Base-by-base conservation (phyloP, 164 flowering plant genomes). In the Berberis vulgaris region DNA sequence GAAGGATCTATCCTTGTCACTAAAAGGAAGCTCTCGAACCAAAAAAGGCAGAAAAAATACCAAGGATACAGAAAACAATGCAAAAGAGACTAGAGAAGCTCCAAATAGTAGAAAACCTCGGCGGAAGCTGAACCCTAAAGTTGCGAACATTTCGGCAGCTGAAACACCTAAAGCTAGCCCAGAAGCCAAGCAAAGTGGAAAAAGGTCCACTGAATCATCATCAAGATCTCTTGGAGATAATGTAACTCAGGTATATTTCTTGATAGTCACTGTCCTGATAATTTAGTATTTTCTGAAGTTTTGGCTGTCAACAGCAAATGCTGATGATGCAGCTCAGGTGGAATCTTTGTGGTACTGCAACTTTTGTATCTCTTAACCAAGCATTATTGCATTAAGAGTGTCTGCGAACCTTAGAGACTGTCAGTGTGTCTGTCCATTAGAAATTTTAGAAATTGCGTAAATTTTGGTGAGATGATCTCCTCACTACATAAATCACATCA, bases 211-310 rank as follows among this genome's bases (percentile, higher is more conserved):
- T 56, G 67, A 74, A 54, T 54, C 83, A 45, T 5, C 78, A 46
- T 26, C 26, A 26, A 82, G 66, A 68, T 72, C 70, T 62, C 84
- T 79, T 70, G 85, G 87, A 63, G 79, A 79, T 67, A 74, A 69
- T 69, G 83, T 68, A 60, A 79, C 72, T 53, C 75, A 84, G 98
- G 98, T 92, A 87, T 58, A 11, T 52, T 10, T 26, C 26, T 26
- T 26, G 26, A 26, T 26, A 26, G 26, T 26, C 26, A 0, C 0
- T 26, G 26, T 26, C 26, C 42, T 3, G 12, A 60, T 57, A 3
- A 1, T 50, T 38, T 9, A 7, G 13, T 60, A 7, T 60, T 43
- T 7, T 7, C n/a, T 40, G n/a, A 61, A n/a, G 5, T 39, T 8
- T 13, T 59, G 10, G 41, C 12, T 26, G 53, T 58, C 42, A 49